Evolutionary conservation across 2,329 filamentous ascomycete species (phyloP).

Genomic region (Fusarium ramigenum): DNA sequence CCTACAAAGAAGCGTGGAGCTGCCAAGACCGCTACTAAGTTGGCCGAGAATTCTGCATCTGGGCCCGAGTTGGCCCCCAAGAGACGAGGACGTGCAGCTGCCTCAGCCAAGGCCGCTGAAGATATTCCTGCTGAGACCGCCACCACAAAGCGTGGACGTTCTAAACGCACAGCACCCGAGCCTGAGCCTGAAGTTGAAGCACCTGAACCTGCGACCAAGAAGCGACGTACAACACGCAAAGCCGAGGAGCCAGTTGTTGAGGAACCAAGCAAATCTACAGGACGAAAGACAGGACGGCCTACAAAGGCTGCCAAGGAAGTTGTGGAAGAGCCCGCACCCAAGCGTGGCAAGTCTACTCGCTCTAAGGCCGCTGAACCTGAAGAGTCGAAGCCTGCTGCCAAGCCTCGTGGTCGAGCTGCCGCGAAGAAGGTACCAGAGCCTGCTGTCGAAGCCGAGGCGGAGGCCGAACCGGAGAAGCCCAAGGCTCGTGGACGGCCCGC

Average conservation of each 20-base stretch:
- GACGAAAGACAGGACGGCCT: slow-evolving; percentile 11
- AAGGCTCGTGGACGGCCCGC: slow-evolving; percentile 29
- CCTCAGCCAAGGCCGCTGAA: not conserved
- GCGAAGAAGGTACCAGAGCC: slow-evolving; percentile 8
- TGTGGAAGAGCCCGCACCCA: slow-evolving; percentile 5
- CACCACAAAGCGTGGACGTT: slow-evolving; percentile 35
- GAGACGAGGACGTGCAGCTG: slow-evolving; percentile 17
- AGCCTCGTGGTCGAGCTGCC: slow-evolving; percentile 22
- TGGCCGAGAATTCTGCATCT: not conserved
- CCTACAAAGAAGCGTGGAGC: slow-evolving; percentile 19
- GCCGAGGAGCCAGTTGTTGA: slow-evolving; percentile 11
- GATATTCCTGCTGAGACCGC: not conserved
- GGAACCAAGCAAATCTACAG: not conserved
- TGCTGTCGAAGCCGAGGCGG: not conserved
- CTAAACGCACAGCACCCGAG: slow-evolving; percentile 22
- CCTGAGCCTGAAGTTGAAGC: slow-evolving; percentile 9
- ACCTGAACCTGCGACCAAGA: slow-evolving; percentile 33
- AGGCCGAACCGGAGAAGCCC: slow-evolving; percentile 15
- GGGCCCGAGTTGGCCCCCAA: slow-evolving; percentile 17
- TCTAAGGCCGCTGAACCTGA: slow-evolving; percentile 11
- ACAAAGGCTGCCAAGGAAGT: slow-evolving; percentile 19
- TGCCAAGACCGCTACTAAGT: slow-evolving; percentile 7
- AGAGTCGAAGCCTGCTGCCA: not conserved
- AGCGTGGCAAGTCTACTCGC: slow-evolving; percentile 19
- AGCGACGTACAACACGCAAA: slow-evolving; percentile 24